Conservation (phyloP, 345 rosid genomes). For the Gossypium stocksii region DNA sequence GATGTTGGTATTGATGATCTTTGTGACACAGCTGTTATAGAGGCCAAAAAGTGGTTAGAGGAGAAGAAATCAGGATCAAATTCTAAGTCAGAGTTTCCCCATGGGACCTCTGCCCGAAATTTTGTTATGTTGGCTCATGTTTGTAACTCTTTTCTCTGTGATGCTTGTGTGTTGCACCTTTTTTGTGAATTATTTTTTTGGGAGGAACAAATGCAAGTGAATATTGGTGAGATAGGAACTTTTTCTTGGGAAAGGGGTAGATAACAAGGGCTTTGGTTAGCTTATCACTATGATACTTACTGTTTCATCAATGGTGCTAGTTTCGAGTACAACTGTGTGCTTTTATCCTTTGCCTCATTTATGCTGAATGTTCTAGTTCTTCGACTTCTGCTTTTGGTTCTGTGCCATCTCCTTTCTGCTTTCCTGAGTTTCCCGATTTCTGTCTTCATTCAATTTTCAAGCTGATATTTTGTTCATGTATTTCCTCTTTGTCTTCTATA, state of each 20-base stretch:
- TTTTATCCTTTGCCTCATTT: neutral
- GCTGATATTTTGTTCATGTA: neutral
- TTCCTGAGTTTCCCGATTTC: neutral
- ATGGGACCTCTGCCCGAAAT: constrained; percentile 32
- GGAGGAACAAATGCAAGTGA: constrained; percentile 2
- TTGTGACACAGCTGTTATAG: constrained; percentile 50
- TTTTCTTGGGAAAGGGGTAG: neutral
- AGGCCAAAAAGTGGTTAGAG: constrained; percentile 85
- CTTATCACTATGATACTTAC: neutral
- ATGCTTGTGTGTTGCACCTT: neutral
- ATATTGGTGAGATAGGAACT: neutral
- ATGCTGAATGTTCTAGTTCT: neutral
- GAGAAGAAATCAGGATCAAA: constrained; percentile 66
- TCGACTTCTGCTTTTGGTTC: neutral
- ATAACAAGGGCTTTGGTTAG: neutral
- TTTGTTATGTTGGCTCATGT: constrained; percentile 34
- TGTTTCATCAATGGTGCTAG: constrained; percentile 5
- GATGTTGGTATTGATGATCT: constrained; percentile 45
- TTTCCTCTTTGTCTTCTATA: neutral
- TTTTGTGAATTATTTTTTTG: neutral
- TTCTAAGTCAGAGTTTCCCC: constrained; percentile 47
- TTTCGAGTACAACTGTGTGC: neutral
- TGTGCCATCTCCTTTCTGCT: neutral
- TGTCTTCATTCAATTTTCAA: neutral
- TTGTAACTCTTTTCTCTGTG: constrained; percentile 28